These are phyloP conservation scores for Fusarium luffae DNA, from an alignment of 2,329 filamentous ascomycete species.

Conservation along the genomic window DNA sequence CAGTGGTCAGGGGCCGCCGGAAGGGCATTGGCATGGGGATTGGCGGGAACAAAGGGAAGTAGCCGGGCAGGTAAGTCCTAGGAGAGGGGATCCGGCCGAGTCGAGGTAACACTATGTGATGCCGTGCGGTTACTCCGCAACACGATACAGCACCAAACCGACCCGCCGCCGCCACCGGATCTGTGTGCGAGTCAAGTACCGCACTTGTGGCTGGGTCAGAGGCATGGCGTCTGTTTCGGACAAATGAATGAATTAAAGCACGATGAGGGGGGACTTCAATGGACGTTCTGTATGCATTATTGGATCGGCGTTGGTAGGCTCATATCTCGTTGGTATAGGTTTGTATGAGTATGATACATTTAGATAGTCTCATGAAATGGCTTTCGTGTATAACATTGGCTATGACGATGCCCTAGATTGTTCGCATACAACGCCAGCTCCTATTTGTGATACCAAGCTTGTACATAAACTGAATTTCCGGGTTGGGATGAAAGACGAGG, in stretches of 20 bases:
- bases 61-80: background rate
- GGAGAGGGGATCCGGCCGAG: slow-evolving; percentile 16
- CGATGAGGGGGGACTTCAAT: slow-evolving; percentile 8
- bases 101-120: slow-evolving; percentile 28
- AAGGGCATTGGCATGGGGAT: slow-evolving; percentile 77
- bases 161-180: background rate
- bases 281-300: slow-evolving; percentile 27
- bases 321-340: slow-evolving; percentile 19
- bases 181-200: background rate
- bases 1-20: slow-evolving; percentile 72
- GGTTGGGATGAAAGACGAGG: background rate
- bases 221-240: background rate
- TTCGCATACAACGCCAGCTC: background rate
- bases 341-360: slow-evolving; percentile 28
- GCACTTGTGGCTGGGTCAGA: slow-evolving; percentile 2
- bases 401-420: background rate
- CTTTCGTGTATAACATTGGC: background rate
- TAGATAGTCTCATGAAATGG: background rate
- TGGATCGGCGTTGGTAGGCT: slow-evolving; percentile 23
- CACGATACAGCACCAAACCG: slow-evolving; percentile 20
- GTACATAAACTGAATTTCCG: background rate
- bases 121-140: slow-evolving; percentile 8
- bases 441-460: slow-evolving; percentile 5
- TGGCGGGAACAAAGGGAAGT: slow-evolving; percentile 11
- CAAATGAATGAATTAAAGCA: slow-evolving; percentile 10